Evolutionary conservation across 2,329 filamentous ascomycete genomes (phyloP), one percentile per base, ranked within the genome.

Genomic region (Ophiosphaerella korrae): DNA sequence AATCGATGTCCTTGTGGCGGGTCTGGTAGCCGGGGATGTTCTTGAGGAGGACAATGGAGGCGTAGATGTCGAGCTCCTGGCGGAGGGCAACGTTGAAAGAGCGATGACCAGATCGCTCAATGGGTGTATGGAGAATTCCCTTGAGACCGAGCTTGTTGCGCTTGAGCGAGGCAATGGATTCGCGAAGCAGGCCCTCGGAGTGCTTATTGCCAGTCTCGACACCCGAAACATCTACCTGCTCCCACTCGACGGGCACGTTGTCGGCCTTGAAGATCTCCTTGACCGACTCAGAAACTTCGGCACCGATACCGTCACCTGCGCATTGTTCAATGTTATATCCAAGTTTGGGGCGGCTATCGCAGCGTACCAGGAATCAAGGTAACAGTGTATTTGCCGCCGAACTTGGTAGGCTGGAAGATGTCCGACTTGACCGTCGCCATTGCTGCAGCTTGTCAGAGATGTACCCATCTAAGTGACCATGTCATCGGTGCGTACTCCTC

Each of bases 241-340:
- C 94, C 93, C 94, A 97, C 79, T 97, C 92, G 70, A 99, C 88
- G 72, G 94, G 94, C 46, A 97, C 93, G 75, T 96, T 97, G 83
- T 97, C 93, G 75, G 93, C 92, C 86, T 97, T 97, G 88, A 97
- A 97, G 78, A 99, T 89, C 66, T 93, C 95, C 88, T 97, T 96
- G 77, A 99, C 93, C 59, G 91, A 94, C 81, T 97, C 92, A 70
- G 93, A 92, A 57, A 97, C 92, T 81, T 99, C 94, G 77, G 91
- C 90, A 77, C 94, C 94, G 75, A 99, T 96, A 82, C 94, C 94
- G 72, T 99, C 94, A 80, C 85, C 85, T 87, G 62, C 57, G 45
- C 47, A 56, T 24, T 57, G 55, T 66, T 62, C 51, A 67, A 58
- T 61, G 55, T 50, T 44, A 43, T 40, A 38, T 54, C 39, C 44